Evolutionary conservation across 495 filamentous ascomycete genomes (phyloP), one percentile per base, ranked within the genome.

Genomic region (Trypethelium eluteriae): DNA sequence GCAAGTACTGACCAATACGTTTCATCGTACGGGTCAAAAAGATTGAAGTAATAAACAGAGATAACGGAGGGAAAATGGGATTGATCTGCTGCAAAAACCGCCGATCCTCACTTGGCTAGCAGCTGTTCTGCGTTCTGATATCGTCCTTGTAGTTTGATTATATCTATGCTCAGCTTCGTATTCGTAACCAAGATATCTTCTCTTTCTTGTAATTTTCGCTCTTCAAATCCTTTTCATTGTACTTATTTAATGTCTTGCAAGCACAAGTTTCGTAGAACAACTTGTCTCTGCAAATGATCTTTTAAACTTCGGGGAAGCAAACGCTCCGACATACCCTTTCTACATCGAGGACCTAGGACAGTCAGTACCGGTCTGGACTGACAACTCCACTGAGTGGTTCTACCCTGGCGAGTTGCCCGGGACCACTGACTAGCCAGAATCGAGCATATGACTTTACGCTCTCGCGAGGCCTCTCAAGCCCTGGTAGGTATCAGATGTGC

Each of bases 391-490:
- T 14, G 1, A 44, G 14, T 44, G 41, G 41, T 44, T 44, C 41
- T 7, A 44, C 14, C 41, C 41, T 44, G 41, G 18, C 56, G 62
- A 66, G 39, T 41, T 72, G 12, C 70, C 25, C 25, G 25, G 25
- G 25, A 25, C 25, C 70, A 2, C 46, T 7, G 56, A 72, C 70
- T 35, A 79, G 80, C 3, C 74, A 80, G 16, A 78, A 77, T 1
- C 75, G 82, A 2, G 74, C 64, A 41, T 85, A 85, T 70, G 76
- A 86, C 63, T 84, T 84, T 70, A 81, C 79, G 11, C 72, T 85
- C 63, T 78, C 77, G 57, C 79, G 83, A 39, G 79, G 79, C 3
- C 70, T 74, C 35, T 81, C 83, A 59, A 81, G 65, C 62, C 81
- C 70, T 67, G 82, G 72, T 70, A 75, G 34, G 74, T 80, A 83